A percentile compares a stretch with the other conserved stretches of the same genome.
Conservation (phyloP, 1,139 yeast species). For the Candida neerlandica region DNA sequence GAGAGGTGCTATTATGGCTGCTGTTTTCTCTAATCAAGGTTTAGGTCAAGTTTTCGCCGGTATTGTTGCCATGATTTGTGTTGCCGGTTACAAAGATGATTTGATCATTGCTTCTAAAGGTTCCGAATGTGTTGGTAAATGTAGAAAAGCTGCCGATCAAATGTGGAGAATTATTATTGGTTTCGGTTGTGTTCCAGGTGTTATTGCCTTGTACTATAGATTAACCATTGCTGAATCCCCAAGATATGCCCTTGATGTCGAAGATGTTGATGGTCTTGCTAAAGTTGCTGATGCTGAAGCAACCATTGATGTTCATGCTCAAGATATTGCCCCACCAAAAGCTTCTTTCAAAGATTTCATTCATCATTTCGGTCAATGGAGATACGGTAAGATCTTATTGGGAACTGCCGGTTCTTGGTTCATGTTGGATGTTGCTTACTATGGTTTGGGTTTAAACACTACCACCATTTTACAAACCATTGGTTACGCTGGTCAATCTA, state of each 20-base stretch:
- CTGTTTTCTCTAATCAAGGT: constrained; percentile 92
- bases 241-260: constrained; percentile 79
- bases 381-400: constrained; percentile 75
- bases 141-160: constrained; percentile 80
- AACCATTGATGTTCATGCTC: constrained; percentile 50
- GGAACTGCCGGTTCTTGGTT: constrained; percentile 99
- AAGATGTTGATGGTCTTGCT: constrained; percentile 54
- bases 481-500: constrained; percentile 72
- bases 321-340: constrained; percentile 54
- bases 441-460: constrained; percentile 82
- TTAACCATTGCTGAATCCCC: constrained; percentile 94
- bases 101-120: constrained; percentile 53
- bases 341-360: constrained; percentile 64
- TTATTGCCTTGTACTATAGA: constrained; percentile 81
- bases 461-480: constrained; percentile 82
- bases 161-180: constrained; percentile 94
- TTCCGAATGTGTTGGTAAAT: constrained; percentile 60
- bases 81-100: constrained; percentile 69
- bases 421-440: constrained; percentile 92
- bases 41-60: constrained; percentile 90
- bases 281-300: constrained; percentile 64
- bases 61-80: constrained; percentile 71
- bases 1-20: constrained; percentile 97
- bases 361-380: constrained; percentile 83
- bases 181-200: constrained; percentile 87